Conservation (phyloP, 2,329 filamentous ascomycete genomes). For the Fusarium sp. region DNA sequence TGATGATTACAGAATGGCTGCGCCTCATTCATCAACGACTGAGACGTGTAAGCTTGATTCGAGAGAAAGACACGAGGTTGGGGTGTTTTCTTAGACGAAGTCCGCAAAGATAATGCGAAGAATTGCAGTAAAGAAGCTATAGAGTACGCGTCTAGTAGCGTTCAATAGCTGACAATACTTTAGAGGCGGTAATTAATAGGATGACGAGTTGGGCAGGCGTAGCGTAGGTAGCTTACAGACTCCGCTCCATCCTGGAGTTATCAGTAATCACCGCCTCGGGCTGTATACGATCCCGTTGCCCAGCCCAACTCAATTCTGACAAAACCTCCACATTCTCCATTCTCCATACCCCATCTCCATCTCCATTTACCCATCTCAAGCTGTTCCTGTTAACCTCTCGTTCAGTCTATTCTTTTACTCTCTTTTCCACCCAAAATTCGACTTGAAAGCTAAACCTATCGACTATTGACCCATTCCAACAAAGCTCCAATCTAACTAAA, state of each 20-base stretch:
- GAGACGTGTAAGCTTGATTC: constrained; percentile 1
- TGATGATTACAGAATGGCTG: constrained; percentile 26
- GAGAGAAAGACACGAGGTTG: constrained; percentile 2
- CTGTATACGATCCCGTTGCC: constrained; percentile 31
- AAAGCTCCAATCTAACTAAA: constrained; percentile 9
- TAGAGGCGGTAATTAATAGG: constrained; percentile 3
- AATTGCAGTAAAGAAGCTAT: background rate
- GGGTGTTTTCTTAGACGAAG: background rate
- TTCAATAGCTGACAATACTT: background rate
- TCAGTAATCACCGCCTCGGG: constrained; percentile 24
- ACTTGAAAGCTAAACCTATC: background rate
- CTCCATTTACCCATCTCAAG: background rate
- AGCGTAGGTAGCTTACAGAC: constrained; percentile 10
- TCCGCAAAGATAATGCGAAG: background rate
- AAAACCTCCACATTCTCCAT: constrained; percentile 31
- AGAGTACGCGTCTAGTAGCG: background rate
- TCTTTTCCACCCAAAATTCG: background rate
- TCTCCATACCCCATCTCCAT: background rate
- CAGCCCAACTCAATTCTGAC: constrained; percentile 33
- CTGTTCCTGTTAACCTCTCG: constrained; percentile 4
- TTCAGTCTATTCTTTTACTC: background rate
- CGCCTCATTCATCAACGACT: constrained; percentile 24
- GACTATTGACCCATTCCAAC: background rate
- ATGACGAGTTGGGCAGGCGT: constrained; percentile 2
- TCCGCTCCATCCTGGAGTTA: constrained; percentile 7